These are phyloP conservation scores for Boletus subcaerulescens DNA, from an alignment of 768 basidiomycete genomes.

Conservation along the genomic window DNA sequence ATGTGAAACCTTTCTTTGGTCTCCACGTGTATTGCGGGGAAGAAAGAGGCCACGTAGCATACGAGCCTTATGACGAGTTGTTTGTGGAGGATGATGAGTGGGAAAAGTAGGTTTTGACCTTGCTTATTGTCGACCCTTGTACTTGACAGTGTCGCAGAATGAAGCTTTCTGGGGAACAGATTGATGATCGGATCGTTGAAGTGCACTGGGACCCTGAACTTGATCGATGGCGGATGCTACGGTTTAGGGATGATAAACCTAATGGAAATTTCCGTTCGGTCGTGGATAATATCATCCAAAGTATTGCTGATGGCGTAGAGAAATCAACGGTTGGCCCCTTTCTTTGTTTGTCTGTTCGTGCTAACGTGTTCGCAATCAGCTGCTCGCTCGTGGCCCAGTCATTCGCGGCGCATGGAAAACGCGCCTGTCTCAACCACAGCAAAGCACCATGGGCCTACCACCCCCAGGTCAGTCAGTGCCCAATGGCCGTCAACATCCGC, in stretches of 20 bases:
- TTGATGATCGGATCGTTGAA: conserved; percentile 93
- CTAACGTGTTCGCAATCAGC: conserved; percentile 41
- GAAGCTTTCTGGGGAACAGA: conserved; percentile 80
- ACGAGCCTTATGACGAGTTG: conserved; percentile 85
- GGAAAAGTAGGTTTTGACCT: conserved; percentile 66
- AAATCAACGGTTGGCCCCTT: conserved; percentile 65
- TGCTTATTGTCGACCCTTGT: neutral
- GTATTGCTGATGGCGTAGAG: conserved; percentile 93
- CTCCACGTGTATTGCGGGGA: conserved; percentile 83
- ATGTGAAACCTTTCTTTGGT: conserved; percentile 81
- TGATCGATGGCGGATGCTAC: conserved; percentile 83
- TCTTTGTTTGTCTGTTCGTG: conserved; percentile 2
- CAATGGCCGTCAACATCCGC: conserved; percentile 25
- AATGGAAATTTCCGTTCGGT: conserved; percentile 84
- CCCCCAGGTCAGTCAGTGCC: conserved; percentile 16
- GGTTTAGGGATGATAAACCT: conserved; percentile 92
- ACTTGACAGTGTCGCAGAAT: conserved; percentile 48
- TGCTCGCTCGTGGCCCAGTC: conserved; percentile 58
- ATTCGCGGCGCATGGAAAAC: conserved; percentile 78
- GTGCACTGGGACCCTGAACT: conserved; percentile 80
- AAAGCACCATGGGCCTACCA: conserved; percentile 19
- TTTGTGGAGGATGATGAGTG: conserved; percentile 87
- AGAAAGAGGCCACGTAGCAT: conserved; percentile 48
- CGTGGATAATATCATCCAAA: conserved; percentile 86
- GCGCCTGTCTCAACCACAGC: conserved; percentile 45